Evolutionary conservation across 768 basidiomycete species (phyloP).

Genomic region (Phylloporus scabripes): DNA sequence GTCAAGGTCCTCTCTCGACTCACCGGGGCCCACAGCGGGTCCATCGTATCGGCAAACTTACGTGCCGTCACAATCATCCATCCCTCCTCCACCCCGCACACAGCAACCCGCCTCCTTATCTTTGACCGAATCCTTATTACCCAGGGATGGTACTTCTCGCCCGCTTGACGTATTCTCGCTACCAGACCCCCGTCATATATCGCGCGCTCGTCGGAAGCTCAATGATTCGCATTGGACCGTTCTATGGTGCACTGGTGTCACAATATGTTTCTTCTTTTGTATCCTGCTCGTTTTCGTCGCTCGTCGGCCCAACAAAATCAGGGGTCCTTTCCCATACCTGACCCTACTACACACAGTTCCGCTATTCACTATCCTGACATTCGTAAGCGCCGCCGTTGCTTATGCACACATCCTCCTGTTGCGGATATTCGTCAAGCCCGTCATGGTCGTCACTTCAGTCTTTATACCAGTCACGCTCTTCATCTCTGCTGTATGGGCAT

Average conservation of each 20-base stretch:
- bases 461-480: constrained; percentile 71
- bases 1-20: constrained; percentile 30
- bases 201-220: constrained; percentile 60
- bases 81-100: constrained; percentile 38
- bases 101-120: constrained; percentile 51
- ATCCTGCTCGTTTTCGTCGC: constrained; percentile 62
- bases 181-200: constrained; percentile 68
- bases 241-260: constrained; percentile 55
- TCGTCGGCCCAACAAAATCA: constrained; percentile 33
- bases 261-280: constrained; percentile 56
- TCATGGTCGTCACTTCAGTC: constrained; percentile 71
- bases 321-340: constrained; percentile 48
- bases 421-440: constrained; percentile 77
- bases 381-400: constrained; percentile 63
- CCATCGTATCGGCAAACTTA: constrained; percentile 30
- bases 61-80: constrained; percentile 36
- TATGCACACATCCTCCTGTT: constrained; percentile 74
- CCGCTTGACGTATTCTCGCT: constrained; percentile 69
- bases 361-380: constrained; percentile 64
- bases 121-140: constrained; percentile 75
- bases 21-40: constrained; percentile 30
- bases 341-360: constrained; percentile 76
- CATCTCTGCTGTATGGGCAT: constrained; percentile 75
- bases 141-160: constrained; percentile 60
- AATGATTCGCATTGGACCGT: constrained; percentile 72